These are phyloP conservation scores for Geotrichum ghanense DNA, from an alignment of 805 yeast species.

Conservation along the genomic window DNA sequence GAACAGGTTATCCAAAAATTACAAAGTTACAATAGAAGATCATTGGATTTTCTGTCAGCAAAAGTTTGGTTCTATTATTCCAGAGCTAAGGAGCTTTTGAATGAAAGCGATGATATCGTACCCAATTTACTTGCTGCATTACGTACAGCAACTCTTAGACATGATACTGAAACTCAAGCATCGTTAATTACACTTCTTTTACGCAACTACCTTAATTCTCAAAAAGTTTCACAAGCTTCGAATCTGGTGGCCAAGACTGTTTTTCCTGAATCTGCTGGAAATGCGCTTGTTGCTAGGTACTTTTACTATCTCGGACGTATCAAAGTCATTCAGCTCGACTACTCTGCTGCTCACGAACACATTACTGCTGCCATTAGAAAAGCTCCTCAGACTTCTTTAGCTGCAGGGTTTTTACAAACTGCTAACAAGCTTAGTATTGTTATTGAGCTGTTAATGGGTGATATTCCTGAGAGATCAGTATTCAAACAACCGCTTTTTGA, in stretches of 20 bases:
- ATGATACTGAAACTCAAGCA: constrained; percentile 86
- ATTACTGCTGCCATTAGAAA: constrained; percentile 92
- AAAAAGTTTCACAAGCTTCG: constrained; percentile 79
- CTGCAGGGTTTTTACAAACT: constrained; percentile 78
- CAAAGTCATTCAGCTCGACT: constrained; percentile 84
- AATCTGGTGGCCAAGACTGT: constrained; percentile 81
- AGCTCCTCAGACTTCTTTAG: constrained; percentile 81
- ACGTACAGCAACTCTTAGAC: constrained; percentile 83
- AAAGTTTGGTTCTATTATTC: constrained; percentile 88
- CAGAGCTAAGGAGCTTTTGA: constrained; percentile 57
- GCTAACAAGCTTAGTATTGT: constrained; percentile 81
- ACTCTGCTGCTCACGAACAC: constrained; percentile 80
- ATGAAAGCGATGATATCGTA: constrained; percentile 41
- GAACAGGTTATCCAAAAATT: constrained; percentile 27
- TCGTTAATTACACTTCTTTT: constrained; percentile 74
- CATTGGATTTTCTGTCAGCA: constrained; percentile 77
- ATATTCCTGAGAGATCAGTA: constrained; percentile 78
- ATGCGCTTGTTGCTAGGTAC: constrained; percentile 84
- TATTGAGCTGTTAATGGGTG: constrained; percentile 91
- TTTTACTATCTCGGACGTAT: constrained; percentile 86
- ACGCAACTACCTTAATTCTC: constrained; percentile 64
- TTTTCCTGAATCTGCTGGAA: constrained; percentile 77
- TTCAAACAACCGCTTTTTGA: constrained; percentile 58
- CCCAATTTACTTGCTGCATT: constrained; percentile 60
- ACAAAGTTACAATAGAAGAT: constrained; percentile 60